Evolutionary conservation across 192 early-diverging fungal species (phyloP).

Genomic region (Entomortierella lignicola): DNA sequence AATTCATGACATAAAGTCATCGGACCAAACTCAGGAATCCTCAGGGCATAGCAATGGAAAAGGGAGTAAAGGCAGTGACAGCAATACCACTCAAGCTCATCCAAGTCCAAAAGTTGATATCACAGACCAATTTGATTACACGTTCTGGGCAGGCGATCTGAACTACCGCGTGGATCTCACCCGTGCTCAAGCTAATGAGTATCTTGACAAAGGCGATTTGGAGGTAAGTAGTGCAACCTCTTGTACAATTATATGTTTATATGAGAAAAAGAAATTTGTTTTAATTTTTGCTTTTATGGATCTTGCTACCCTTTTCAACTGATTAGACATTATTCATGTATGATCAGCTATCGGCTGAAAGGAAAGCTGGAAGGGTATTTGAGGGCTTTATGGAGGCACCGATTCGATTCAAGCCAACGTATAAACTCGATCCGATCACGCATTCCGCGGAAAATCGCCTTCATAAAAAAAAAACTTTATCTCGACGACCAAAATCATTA

Average conservation of each 20-base stretch:
- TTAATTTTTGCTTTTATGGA: no score
- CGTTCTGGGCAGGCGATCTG: conserved; percentile 83
- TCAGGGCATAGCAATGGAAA: conserved; percentile 7
- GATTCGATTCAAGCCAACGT: conserved; percentile 79
- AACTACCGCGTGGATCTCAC: conserved; percentile 78
- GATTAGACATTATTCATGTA: conserved; percentile 53
- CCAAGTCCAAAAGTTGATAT: conserved; percentile 29
- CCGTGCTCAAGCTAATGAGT: conserved; percentile 60
- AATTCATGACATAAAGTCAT: no score
- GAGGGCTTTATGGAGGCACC: conserved; percentile 72
- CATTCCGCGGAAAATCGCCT: conserved; percentile 17
- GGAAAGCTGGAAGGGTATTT: conserved; percentile 27
- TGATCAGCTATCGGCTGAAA: conserved; percentile 58
- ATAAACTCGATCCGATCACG: conserved; percentile 75
- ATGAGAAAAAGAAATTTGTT: no score
- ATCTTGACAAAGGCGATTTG: conserved; percentile 62
- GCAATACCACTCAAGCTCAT: not conserved
- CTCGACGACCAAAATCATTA: conserved; percentile 10
- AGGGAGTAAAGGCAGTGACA: not conserved
- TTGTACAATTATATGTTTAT: no score
- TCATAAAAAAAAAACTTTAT: not conserved
- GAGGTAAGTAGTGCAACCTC: conserved; percentile 21
- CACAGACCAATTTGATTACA: conserved; percentile 64
- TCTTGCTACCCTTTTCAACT: not conserved
- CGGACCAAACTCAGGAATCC: no score